Evolutionary conservation across 805 yeast species (phyloP).

Genomic region (Hermanozyma aechmeae): DNA sequence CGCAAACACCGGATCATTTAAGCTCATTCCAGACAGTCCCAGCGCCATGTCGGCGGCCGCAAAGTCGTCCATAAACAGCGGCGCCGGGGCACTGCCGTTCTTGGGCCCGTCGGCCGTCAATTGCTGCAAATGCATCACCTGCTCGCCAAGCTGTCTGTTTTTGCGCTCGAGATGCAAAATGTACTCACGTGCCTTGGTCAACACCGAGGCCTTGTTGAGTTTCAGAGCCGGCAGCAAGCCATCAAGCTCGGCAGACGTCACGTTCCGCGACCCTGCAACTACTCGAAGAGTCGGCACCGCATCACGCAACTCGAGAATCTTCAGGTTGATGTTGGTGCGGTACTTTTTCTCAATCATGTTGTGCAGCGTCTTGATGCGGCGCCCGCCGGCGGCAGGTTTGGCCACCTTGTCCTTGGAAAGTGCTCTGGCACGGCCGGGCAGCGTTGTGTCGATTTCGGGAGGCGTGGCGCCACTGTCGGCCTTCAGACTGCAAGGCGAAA

Average conservation of each 20-base stretch:
- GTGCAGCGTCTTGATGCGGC: constrained; percentile 57
- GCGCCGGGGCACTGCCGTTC: too few species aligned
- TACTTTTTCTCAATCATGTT: constrained; percentile 77
- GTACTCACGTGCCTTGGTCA: constrained; percentile 70
- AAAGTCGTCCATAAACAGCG: too few species aligned
- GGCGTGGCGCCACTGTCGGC: too few species aligned
- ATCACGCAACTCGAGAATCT: constrained; percentile 58
- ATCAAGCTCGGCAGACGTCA: constrained; percentile 6
- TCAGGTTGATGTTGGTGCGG: constrained; percentile 66
- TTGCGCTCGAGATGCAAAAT: constrained; percentile 63
- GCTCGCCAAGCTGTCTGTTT: constrained; percentile 38
- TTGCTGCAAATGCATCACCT: constrained; percentile 35
- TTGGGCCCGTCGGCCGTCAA: too few species aligned
- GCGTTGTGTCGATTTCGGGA: too few species aligned
- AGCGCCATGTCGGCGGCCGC: too few species aligned
- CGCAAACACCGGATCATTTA: too few species aligned
- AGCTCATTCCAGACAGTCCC: too few species aligned
- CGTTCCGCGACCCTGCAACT: constrained; percentile 31
- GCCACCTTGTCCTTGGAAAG: constrained; percentile 15
- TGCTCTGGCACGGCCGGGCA: too few species aligned
- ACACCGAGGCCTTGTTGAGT: constrained; percentile 67
- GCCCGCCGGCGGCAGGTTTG: constrained; percentile 42
- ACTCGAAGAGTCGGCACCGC: constrained; percentile 72
- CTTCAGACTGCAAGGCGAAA: constrained; percentile 1
- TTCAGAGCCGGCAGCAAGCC: constrained; percentile 66